A percentile compares a stretch with the other conserved stretches of the same genome.
These are phyloP conservation scores for Alternaria infectoria DNA, from an alignment of 2,329 filamentous ascomycete genomes.

Conservation along the genomic window DNA sequence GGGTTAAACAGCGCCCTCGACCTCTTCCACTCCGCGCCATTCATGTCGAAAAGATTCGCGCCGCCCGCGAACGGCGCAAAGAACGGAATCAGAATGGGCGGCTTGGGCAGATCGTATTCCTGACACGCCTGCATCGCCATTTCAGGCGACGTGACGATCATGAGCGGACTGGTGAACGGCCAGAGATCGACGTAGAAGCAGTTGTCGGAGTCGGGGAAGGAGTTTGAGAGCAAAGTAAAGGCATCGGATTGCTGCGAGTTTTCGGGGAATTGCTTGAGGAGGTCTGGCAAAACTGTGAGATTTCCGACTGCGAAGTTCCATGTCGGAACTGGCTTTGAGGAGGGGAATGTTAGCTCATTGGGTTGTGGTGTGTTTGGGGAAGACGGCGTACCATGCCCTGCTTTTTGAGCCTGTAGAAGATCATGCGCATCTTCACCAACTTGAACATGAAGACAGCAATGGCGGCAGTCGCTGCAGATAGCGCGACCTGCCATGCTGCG, in stretches of 20 bases:
- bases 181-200: conserved; percentile 23
- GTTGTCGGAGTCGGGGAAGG: conserved; percentile 6
- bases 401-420: conserved; percentile 15
- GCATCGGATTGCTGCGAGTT: conserved; percentile 12
- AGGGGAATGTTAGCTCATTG: not conserved
- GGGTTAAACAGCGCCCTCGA: conserved; percentile 26
- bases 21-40: conserved; percentile 35
- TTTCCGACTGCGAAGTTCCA: conserved; percentile 20
- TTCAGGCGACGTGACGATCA: conserved; percentile 17
- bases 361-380: not conserved
- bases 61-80: conserved; percentile 23
- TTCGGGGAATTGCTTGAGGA: conserved; percentile 13
- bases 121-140: conserved; percentile 6
- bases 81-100: conserved; percentile 1
- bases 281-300: not conserved
- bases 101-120: conserved; percentile 15
- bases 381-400: conserved; percentile 9
- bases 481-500: not conserved
- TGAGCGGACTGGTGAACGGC: conserved; percentile 20
- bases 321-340: conserved; percentile 16
- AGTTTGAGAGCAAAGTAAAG: conserved; percentile 7
- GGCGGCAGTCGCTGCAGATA: not conserved
- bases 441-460: conserved; percentile 5
- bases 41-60: conserved; percentile 18
- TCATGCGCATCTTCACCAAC: conserved; percentile 9